Evolutionary conservation across 75 land plant species (phyloP), one percentile per base, ranked within the genome.

Genomic region (Pinus albicaulis): DNA sequence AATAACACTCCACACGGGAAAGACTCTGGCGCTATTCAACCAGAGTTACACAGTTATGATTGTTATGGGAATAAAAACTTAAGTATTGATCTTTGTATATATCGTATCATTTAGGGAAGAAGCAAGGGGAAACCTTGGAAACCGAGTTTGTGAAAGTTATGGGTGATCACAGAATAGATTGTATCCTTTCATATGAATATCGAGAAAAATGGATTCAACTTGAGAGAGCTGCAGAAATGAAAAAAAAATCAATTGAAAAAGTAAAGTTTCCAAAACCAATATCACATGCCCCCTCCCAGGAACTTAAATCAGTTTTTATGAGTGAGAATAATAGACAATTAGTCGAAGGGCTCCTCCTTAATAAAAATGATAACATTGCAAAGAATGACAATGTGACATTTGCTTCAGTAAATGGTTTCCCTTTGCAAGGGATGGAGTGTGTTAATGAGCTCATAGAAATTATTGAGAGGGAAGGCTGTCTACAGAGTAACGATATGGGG

Each of bases 221-320:
- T 38, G 83, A 82, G 55, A 71, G 36, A 55, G 65, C 76, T 72
- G 83, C 83, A 55, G 81, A 68, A 78, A 75, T 59, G 60, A 44
- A 61, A 36, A 44, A 61, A 36, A 76, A 82, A 73, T 69, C 65
- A 59, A 56, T 44, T 22, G 34, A 41, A 36, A 82, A 78, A 56
- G 28, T 12, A 12, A 41, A 62, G 7, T 58, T 55, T 26, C 81
- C 80, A 24, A 71, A 79, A 65, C 76, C 82, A 72, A 82, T 72
- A 78, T 57, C 63, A 31, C 31, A 52, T 20, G 20, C 72, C 31
- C 56, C 55, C 78, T 5, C 81, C 1, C 65, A 72, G 61, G 83
- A 82, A 70, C 81, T 82, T 28, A 81, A 82, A 6, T 79, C 83
- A 23, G 83, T 82, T 25, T 82, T 72, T 55, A 82, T 82, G 83